Base-by-base conservation (phyloP, 2,329 filamentous ascomycete genomes). In the Ceratocystis huliohia region DNA sequence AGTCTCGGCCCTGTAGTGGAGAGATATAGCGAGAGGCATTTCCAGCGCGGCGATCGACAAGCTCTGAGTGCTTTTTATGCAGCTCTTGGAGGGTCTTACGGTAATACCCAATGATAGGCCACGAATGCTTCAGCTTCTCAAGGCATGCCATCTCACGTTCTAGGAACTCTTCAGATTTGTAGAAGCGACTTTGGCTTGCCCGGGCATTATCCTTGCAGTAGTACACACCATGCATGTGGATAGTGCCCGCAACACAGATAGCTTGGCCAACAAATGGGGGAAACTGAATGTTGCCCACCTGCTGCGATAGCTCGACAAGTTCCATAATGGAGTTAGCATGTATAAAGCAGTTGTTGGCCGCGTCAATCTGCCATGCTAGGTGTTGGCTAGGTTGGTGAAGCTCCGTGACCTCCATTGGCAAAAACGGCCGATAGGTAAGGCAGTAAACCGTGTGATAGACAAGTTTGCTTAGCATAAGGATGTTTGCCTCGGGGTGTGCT, bases 301-400 rank as follows among this genome's bases (percentile, higher is more conserved):
- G 87, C 69, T 87, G 87, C 1, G 89, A 89, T 17, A 92, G 82
- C 72, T 93, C 88, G 3, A 91, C 86, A 2, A 96, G 77, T 72
- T 95, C 90, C 1, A 89, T 86, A 64, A 95, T 92, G 4, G 90
- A 89, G 72, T 95, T 96, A 5, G 91, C 90, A 70, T 96, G 91
- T 20, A 92, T 78, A 73, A 85, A 94, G 74, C 91, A 95, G 73
- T 93, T 81, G 71, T 94, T 93, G 0, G 90, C 95, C 0, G 91
- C 89, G 73, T 95, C 89, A 61, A 95, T 93, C 73, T 95, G 91
- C 91, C 91, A 96, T 33, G 89, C 92, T 73, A 95, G 90, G 70
- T 95, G 89, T 72, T 95, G 90, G 1, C 88, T 88, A 0, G 84
- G 87, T 15, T 88, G 88, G 13, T 88, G 84, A 5, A 96, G 82